Conservation (phyloP, 23 red algal species). For the Agarophyton chilense region DNA sequence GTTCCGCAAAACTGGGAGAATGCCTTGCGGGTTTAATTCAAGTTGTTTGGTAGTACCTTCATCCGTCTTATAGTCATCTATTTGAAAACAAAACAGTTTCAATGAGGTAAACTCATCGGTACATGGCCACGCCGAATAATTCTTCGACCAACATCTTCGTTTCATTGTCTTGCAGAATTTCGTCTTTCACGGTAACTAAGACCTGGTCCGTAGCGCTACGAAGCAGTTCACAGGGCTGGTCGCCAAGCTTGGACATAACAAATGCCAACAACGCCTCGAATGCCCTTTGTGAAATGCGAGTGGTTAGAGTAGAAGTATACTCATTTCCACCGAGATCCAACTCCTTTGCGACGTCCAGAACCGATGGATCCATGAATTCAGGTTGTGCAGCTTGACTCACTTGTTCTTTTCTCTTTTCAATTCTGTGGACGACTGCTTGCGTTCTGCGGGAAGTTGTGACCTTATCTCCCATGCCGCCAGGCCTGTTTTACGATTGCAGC, state of each 20-base stretch:
- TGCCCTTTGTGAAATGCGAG: slow-evolving; percentile 51
- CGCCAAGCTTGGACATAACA: slow-evolving; percentile 76
- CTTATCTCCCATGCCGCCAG: slow-evolving; percentile 77
- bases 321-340: slow-evolving; percentile 48
- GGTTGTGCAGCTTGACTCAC: background rate
- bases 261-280: slow-evolving; percentile 80
- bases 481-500: slow-evolving; percentile 55
- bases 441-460: slow-evolving; percentile 29
- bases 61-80: slow-evolving; percentile 66
- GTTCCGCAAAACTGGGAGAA: background rate
- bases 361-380: slow-evolving; percentile 23
- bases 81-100: slow-evolving; percentile 50
- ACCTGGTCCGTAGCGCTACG: slow-evolving; percentile 73
- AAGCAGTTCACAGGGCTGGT: slow-evolving; percentile 85
- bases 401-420: slow-evolving; percentile 20
- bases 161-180: slow-evolving; percentile 28
- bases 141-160: slow-evolving; percentile 48
- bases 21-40: background rate
- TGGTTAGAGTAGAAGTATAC: slow-evolving; percentile 66
- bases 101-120: slow-evolving; percentile 76
- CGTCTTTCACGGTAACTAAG: slow-evolving; percentile 58
- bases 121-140: slow-evolving; percentile 45
- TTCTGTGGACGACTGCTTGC: background rate
- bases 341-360: slow-evolving; percentile 72
- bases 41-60: slow-evolving; percentile 4